Evolutionary conservation across 306 rosid genomes (phyloP).

Genomic region (Quercus ilex): DNA sequence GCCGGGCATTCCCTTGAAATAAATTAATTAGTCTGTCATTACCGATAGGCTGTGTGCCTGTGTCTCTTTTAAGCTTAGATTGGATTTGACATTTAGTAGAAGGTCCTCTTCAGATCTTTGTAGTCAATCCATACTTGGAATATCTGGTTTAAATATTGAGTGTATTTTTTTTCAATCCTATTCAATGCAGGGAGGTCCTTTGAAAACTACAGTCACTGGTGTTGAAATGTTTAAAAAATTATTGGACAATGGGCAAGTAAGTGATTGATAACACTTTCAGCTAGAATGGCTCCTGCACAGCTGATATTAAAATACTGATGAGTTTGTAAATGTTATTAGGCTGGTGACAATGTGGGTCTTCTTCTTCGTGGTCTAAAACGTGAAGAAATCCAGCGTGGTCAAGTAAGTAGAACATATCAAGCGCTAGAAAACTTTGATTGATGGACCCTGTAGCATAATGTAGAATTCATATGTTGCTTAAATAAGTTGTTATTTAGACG

Average conservation of each 20-base stretch:
- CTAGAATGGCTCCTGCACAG: slow-evolving; percentile 3
- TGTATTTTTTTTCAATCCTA: neutral
- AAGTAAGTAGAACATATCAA: slow-evolving; percentile 49
- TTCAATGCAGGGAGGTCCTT: slow-evolving; percentile 61
- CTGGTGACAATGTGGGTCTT: slow-evolving; percentile 99
- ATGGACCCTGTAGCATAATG: slow-evolving; percentile 12
- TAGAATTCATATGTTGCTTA: neutral
- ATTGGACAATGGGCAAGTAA: slow-evolving; percentile 93
- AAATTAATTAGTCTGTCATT: slow-evolving; percentile 1
- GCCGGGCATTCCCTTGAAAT: slow-evolving; percentile 17
- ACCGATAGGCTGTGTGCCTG: neutral
- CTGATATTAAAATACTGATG: slow-evolving; percentile 16
- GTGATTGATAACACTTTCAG: slow-evolving; percentile 23
- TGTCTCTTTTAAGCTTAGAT: slow-evolving; percentile 8
- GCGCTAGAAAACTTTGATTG: neutral
- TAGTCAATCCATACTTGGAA: neutral
- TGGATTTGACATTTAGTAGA: slow-evolving; percentile 1
- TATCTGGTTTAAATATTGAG: slow-evolving; percentile 12
- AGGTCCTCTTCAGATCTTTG: neutral
- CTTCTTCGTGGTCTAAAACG: slow-evolving; percentile 97
- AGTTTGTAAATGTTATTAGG: slow-evolving; percentile 45
- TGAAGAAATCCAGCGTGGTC: slow-evolving; percentile 96
- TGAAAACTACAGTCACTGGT: slow-evolving; percentile 90
- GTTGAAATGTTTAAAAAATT: slow-evolving; percentile 99
- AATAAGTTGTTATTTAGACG: neutral